Evolutionary conservation across 75 land plant species (phyloP).

Genomic region (Sequoia sempervirens): DNA sequence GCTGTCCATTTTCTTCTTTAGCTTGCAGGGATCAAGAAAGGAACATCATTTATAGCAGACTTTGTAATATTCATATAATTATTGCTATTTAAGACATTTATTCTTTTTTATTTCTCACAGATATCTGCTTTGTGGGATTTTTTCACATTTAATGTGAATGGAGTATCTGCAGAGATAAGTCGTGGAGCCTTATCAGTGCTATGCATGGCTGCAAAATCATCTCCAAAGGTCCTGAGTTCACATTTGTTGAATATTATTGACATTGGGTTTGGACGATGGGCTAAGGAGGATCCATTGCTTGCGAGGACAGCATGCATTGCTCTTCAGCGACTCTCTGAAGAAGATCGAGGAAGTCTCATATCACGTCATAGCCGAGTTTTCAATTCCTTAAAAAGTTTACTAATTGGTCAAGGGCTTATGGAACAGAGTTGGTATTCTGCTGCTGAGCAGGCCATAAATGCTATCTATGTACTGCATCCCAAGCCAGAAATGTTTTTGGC

Average conservation of each 20-base stretch:
- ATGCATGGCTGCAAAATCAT: conserved; percentile 91
- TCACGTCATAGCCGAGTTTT: conserved; percentile 53
- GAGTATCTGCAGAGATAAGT: conserved; percentile 81
- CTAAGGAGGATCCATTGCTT: conserved; percentile 91
- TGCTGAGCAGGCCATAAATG: conserved; percentile 87
- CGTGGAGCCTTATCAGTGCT: conserved; percentile 89
- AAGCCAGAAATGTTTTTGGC: conserved; percentile 73
- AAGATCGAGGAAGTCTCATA: conserved; percentile 55
- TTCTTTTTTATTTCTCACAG: conserved; percentile 29
- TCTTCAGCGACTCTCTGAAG: conserved; percentile 74
- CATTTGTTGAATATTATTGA: conserved; percentile 90
- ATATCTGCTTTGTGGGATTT: conserved; percentile 94
- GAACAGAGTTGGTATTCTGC: conserved; percentile 91
- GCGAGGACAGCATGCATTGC: conserved; percentile 95
- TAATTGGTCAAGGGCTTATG: conserved; percentile 58
- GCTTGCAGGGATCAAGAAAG: not conserved
- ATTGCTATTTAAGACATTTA: not conserved
- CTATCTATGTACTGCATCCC: conserved; percentile 84
- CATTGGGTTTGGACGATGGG: conserved; percentile 99
- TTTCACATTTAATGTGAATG: conserved; percentile 86
- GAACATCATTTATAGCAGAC: not conserved
- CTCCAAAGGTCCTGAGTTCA: conserved; percentile 51
- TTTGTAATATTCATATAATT: not conserved
- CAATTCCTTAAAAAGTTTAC: conserved; percentile 58
- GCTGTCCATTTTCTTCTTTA: not conserved